A percentile compares a stretch with the other conserved stretches of the same genome.
These are phyloP conservation scores for Protomyces arabidopsidicola DNA, from an alignment of 1,139 yeast species.

Conservation along the genomic window DNA sequence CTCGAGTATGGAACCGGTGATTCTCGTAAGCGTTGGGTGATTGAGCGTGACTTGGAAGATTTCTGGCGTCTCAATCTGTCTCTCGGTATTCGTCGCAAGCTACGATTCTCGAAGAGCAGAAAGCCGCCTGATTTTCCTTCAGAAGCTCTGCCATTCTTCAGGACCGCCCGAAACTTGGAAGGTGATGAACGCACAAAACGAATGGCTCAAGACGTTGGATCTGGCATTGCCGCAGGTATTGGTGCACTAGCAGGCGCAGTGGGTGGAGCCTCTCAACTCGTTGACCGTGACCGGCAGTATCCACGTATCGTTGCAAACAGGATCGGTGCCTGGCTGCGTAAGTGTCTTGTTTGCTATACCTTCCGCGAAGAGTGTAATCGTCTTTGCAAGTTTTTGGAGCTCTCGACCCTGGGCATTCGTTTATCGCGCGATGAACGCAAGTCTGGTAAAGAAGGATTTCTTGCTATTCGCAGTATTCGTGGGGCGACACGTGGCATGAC, in stretches of 20 bases:
- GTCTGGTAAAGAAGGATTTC: constrained; percentile 83
- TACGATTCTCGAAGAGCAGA: constrained; percentile 49
- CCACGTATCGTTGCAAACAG: constrained; percentile 33
- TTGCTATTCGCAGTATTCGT: constrained; percentile 76
- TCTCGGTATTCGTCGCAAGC: constrained; percentile 56
- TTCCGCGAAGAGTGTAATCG: constrained; percentile 77
- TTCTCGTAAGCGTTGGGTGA: constrained; percentile 72
- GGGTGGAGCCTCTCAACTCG: constrained; percentile 17
- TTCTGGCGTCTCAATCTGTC: constrained; percentile 39
- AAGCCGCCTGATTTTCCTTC: constrained; percentile 40
- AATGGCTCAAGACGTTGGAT: constrained; percentile 5
- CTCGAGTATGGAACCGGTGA: constrained; percentile 88
- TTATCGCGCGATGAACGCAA: constrained; percentile 76
- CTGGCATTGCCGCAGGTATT: constrained; percentile 26
- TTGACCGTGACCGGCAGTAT: constrained; percentile 8
- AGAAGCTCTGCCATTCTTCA: constrained; percentile 34
- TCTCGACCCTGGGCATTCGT: constrained; percentile 81
- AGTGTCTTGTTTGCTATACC: constrained; percentile 55
- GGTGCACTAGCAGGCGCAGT: constrained; percentile 22
- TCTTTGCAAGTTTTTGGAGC: constrained; percentile 77
- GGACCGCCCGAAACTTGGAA: constrained; percentile 32
- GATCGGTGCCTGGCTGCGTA: constrained; percentile 60
- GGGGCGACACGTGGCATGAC: constrained; percentile 60
- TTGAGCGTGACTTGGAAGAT: constrained; percentile 68
- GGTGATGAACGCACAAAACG: constrained; percentile 21